Evolutionary conservation across 1,139 yeast genomes (phyloP), one percentile per base, ranked within the genome.

Genomic region (Sugiyamaella novakii): DNA sequence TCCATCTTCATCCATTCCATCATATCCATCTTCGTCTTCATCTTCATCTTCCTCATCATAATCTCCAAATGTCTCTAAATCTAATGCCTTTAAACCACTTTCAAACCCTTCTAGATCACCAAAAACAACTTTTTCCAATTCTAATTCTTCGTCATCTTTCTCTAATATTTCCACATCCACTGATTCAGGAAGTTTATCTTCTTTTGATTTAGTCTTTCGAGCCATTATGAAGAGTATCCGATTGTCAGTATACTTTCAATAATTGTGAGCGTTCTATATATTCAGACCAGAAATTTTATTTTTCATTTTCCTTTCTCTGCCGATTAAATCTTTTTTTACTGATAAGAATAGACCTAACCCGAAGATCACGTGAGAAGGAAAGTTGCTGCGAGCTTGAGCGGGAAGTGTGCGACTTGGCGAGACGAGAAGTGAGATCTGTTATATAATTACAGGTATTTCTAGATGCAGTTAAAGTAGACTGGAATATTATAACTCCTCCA

Each of bases 91-190:
- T 63, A 87, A 73, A 54, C 82, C 85, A 39, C 72, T 65, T 55
- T 84, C 89, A 66, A 91, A 89, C 24, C 92, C 94, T 37, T 82
- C 83, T 1, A 76, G 62, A 65, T 92, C 98, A 17, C 98, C 98
- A 69, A 94, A 92, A 3, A 94, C 96, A 15, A 87, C 74, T 65
- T 80, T 86, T 56, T 91, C 96, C 43, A 92, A 76, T 50, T 73
- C 77, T 38, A 84, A 58, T 66, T 91, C 98, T 62, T 88, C 96
- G 46, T 79, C 84, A 64, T 87, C 95, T 59, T 92, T 89, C 30
- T 85, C 84, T 3, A 54, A 24, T 3, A 22, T n/a, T 12, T 42
- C 40, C 19, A 29, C 43, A n/a, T 39, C 43, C 3, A 11, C 19
- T 8, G 18, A 5, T 14, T 25, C 24, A 3, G n/a, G 3, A 15